Conservation (phyloP, 2,329 filamentous ascomycete genomes). For the Metarhizium anisopliae region DNA sequence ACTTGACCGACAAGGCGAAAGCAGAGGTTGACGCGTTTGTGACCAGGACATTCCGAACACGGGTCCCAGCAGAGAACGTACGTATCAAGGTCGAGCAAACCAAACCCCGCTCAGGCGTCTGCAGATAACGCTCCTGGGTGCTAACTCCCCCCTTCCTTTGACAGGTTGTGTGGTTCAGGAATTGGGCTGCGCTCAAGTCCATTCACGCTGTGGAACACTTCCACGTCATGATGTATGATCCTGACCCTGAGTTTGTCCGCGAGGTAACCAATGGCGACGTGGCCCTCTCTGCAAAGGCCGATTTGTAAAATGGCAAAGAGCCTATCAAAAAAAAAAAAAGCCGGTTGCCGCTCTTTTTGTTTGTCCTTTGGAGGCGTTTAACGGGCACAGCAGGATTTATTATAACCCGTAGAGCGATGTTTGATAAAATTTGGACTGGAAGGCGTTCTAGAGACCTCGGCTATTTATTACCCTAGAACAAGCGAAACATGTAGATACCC, state of each 20-base stretch:
- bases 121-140: not conserved
- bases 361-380: not conserved
- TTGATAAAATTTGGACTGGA: too few species aligned
- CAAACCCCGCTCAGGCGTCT: too few species aligned
- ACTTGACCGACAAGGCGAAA: slow-evolving; percentile 56
- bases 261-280: slow-evolving; percentile 67
- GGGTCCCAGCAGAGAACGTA: slow-evolving; percentile 43
- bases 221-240: slow-evolving; percentile 81
- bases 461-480: not conserved
- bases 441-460: too few species aligned
- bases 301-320: slow-evolving; percentile 5
- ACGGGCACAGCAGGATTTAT: not conserved
- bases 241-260: slow-evolving; percentile 59
- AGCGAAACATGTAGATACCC: not conserved
- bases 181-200: slow-evolving; percentile 79
- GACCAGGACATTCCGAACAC: slow-evolving; percentile 50
- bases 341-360: not conserved
- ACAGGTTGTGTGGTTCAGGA: slow-evolving; percentile 49
- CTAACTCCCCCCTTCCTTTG: not conserved
- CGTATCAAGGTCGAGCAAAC: slow-evolving; percentile 16
- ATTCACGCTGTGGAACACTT: slow-evolving; percentile 87
- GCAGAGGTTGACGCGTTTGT: slow-evolving; percentile 64
- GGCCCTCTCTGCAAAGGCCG: slow-evolving; percentile 45
- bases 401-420: not conserved
- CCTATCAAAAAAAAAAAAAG: not conserved